Conservation (phyloP, 2,329 filamentous ascomycete species). For the Dactylellina haptotyla region DNA sequence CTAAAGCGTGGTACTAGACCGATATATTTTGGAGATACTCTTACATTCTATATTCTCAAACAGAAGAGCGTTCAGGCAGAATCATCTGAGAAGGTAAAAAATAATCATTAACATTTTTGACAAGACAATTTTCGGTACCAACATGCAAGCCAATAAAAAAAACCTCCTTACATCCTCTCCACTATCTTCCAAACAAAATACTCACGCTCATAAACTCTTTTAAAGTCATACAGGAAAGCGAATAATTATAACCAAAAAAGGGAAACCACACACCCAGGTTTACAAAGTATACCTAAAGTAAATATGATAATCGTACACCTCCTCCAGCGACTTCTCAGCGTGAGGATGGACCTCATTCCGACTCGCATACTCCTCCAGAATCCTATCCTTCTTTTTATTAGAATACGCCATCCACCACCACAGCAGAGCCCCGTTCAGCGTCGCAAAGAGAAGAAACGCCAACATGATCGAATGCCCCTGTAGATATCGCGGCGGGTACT, state of each 20-base stretch:
- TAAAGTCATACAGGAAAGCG: not conserved
- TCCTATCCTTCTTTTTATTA: conserved; percentile 32
- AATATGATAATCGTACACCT: conserved; percentile 29
- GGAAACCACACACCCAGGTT: too few species aligned
- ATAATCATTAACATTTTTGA: conserved; percentile 8
- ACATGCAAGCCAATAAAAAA: conserved; percentile 9
- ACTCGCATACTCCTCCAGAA: conserved; percentile 27
- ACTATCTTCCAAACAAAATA: not conserved
- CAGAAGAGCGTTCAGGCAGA: too few species aligned
- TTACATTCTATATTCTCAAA: too few species aligned
- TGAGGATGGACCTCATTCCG: conserved; percentile 25
- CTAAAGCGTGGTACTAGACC: too few species aligned
- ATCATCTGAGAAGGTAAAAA: not conserved
- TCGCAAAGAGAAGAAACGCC: conserved; percentile 14
- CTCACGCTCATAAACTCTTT: not conserved
- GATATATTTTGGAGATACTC: too few species aligned
- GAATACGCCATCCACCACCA: conserved; percentile 27
- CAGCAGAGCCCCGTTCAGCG: conserved; percentile 6
- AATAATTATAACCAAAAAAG: not conserved
- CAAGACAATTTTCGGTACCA: not conserved
- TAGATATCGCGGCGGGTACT: conserved; percentile 25
- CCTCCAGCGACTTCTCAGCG: conserved; percentile 24
- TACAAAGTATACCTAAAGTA: conserved; percentile 39
- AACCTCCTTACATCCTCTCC: not conserved
- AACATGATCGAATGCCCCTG: conserved; percentile 34